Percentiles rank a stretch among this genome's conserved stretches.
phyloP scores from a whole-genome alignment of 208 protist genomes.

The Acanthamoeba castellanii region DNA sequence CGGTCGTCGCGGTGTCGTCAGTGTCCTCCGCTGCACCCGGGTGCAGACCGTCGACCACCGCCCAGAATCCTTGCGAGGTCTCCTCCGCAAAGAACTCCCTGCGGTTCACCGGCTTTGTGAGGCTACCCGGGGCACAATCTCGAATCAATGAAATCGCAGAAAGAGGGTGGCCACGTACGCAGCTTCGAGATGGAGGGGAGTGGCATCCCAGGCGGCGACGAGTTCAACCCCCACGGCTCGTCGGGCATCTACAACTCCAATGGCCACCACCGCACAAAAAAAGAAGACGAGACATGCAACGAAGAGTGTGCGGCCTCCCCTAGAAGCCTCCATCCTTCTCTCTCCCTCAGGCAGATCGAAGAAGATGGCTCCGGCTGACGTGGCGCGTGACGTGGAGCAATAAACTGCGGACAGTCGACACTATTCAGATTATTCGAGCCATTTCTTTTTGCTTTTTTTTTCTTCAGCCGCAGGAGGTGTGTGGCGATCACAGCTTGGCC shows the following conservation, averaged over 20 bases:
- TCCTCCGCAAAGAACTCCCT: constrained; percentile 58
- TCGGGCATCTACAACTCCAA: neutral
- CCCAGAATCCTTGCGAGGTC: neutral
- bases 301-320: neutral
- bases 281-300: neutral
- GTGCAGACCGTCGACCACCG: neutral
- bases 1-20: neutral
- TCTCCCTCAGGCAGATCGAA: neutral
- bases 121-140: too few species aligned
- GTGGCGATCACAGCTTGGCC: constrained; percentile 26
- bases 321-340: neutral
- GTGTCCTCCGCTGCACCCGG: neutral
- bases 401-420: neutral
- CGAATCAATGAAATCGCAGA: neutral
- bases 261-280: neutral
- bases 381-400: neutral
- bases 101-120: too few species aligned
- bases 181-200: constrained; percentile 41
- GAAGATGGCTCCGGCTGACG: neutral
- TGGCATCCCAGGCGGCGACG: neutral
- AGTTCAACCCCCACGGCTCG: constrained; percentile 17
- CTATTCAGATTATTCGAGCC: too few species aligned
- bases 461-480: too few species aligned
- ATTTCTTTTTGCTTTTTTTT: too few species aligned
- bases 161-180: neutral